Evolutionary conservation across 2,329 filamentous ascomycete species (phyloP).

Genomic region (Phialophora verrucosa): DNA sequence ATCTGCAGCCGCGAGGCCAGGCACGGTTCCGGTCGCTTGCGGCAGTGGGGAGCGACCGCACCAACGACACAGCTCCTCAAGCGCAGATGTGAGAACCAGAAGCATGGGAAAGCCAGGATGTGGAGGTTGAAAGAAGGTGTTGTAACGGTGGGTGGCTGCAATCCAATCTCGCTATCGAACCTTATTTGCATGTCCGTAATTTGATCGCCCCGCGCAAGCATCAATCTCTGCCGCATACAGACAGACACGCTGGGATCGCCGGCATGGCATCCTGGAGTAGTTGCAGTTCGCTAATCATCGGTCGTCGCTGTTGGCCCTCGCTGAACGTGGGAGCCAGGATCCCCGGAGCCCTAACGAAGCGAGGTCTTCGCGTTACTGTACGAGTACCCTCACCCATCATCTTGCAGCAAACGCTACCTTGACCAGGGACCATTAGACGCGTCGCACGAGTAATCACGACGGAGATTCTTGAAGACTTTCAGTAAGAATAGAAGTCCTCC

Average conservation of each 20-base stretch:
- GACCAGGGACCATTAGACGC: background rate
- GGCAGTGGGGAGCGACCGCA: slow-evolving; percentile 22
- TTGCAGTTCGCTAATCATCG: slow-evolving; percentile 11
- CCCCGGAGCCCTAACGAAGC: background rate
- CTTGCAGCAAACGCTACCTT: background rate
- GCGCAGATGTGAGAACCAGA: slow-evolving; percentile 25
- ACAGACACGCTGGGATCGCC: slow-evolving; percentile 22
- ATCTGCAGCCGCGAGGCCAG: background rate
- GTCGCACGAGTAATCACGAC: background rate
- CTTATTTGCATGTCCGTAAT: slow-evolving; percentile 32
- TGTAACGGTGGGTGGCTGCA: slow-evolving; percentile 25
- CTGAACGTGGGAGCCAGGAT: slow-evolving; percentile 9
- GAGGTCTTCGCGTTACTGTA: background rate
- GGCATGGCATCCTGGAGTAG: slow-evolving; percentile 2
- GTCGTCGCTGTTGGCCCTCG: slow-evolving; percentile 10
- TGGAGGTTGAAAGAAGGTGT: background rate
- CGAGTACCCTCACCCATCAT: background rate
- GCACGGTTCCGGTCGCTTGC: background rate
- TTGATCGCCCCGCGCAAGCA: slow-evolving; percentile 27
- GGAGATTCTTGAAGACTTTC: background rate
- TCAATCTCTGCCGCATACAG: slow-evolving; percentile 32
- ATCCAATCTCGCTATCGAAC: slow-evolving; percentile 37
- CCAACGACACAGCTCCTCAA: slow-evolving; percentile 12
- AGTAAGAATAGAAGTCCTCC: background rate
- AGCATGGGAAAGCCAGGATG: slow-evolving; percentile 5